Evolutionary conservation across 257 asterid genomes (phyloP).

Genomic region (Ocimum tenuiflorum): DNA sequence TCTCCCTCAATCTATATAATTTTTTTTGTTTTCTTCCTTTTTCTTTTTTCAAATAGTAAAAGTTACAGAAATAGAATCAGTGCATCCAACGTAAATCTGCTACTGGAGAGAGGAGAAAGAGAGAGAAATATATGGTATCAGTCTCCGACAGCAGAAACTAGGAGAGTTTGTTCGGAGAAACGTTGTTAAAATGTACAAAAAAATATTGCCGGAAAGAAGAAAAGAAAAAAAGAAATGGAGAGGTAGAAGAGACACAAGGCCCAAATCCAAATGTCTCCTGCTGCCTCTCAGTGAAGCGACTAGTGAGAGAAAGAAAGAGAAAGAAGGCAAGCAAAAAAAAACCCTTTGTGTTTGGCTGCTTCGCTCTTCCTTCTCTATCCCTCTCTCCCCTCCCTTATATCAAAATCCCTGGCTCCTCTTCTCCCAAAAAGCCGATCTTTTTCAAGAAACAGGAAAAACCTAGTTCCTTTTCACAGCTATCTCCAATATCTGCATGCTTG

Average conservation of each 20-base stretch:
- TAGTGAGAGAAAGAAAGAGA: slow-evolving; percentile 33
- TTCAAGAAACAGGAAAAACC: slow-evolving; percentile 30
- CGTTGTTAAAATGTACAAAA: neutral
- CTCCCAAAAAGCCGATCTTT: neutral
- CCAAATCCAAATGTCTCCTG: slow-evolving; percentile 37
- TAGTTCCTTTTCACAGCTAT: slow-evolving; percentile 18
- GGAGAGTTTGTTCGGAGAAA: no score
- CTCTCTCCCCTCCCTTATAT: slow-evolving; percentile 16
- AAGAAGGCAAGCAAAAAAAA: slow-evolving; percentile 25
- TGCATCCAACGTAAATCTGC: no score
- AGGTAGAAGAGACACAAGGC: slow-evolving; percentile 49
- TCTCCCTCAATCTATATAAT: neutral
- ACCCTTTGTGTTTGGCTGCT: neutral
- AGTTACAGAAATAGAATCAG: no score
- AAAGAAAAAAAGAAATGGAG: slow-evolving; percentile 7
- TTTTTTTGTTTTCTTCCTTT: no score
- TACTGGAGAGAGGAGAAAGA: no score
- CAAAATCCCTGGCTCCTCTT: no score
- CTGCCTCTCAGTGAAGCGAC: slow-evolving; percentile 32
- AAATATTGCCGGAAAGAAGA: neutral
- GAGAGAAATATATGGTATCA: no score
- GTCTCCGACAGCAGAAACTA: no score
- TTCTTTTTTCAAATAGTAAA: no score
- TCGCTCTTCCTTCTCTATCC: slow-evolving; percentile 39
- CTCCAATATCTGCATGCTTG: slow-evolving; percentile 61